Conservation (phyloP, 345 rosid genomes). For the Moricandia arvensis region DNA sequence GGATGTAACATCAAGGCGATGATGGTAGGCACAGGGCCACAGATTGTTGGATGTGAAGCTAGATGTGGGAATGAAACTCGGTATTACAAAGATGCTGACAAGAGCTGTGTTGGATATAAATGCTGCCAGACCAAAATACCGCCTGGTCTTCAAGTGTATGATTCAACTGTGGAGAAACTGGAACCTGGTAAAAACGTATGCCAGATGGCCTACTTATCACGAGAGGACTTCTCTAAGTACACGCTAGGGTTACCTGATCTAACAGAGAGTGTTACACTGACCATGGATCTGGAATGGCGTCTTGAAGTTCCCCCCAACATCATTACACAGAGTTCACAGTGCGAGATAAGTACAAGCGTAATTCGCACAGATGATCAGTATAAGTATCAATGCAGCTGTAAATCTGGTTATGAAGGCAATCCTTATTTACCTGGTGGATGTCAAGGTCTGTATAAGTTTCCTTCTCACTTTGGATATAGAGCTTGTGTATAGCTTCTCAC, state of each 20-base stretch:
- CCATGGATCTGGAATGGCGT: constrained; percentile 37
- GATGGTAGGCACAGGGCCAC: background rate
- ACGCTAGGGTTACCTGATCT: background rate
- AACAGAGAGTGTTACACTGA: background rate
- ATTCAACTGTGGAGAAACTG: background rate
- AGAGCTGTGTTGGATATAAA: constrained; percentile 25
- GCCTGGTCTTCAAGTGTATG: background rate
- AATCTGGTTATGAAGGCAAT: constrained; percentile 39
- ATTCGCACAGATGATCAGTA: background rate
- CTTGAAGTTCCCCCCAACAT: background rate
- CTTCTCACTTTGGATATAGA: background rate
- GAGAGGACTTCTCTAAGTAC: background rate
- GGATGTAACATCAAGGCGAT: constrained; percentile 37
- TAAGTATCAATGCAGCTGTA: constrained; percentile 31
- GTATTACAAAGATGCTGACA: background rate
- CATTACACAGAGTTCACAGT: background rate
- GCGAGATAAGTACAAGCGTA: background rate
- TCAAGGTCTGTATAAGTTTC: constrained; percentile 22
- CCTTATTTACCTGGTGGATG: constrained; percentile 39
- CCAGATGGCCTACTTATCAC: constrained; percentile 23
- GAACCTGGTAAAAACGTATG: background rate
- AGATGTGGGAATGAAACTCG: constrained; percentile 18
- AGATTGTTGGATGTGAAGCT: constrained; percentile 40
- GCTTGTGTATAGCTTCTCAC: background rate
- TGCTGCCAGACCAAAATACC: constrained; percentile 45